These are phyloP conservation scores for Paraglomus brasilianum DNA, from an alignment of 192 early-diverging fungal genomes.

Conservation along the genomic window DNA sequence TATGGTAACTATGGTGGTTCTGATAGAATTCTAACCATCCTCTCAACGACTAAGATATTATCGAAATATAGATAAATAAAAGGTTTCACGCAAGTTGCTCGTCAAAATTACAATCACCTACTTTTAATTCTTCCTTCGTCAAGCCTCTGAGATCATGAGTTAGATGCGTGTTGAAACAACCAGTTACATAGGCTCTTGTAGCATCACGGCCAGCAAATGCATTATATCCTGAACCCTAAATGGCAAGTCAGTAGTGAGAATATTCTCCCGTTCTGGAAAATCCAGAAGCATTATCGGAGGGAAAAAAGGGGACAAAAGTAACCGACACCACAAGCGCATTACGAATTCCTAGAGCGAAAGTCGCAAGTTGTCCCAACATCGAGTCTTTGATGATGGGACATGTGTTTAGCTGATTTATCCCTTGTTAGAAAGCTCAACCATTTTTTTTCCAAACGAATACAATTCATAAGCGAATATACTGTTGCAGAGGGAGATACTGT, in stretches of 20 bases:
- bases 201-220: slow-evolving; percentile 93
- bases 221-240: slow-evolving; percentile 71
- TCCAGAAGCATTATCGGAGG: no score
- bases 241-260: not conserved
- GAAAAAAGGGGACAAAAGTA: no score
- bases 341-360: not conserved
- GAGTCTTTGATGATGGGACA: no score
- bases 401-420: no score
- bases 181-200: slow-evolving; percentile 90
- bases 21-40: slow-evolving; percentile 89
- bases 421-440: no score
- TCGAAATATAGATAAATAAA: slow-evolving; percentile 1
- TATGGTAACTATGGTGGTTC: slow-evolving; percentile 83
- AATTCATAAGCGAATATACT: no score
- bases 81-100: not conserved
- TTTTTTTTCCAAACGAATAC: no score
- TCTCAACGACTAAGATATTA: slow-evolving; percentile 53
- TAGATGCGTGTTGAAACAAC: slow-evolving; percentile 90
- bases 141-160: slow-evolving; percentile 94
- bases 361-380: no score
- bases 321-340: not conserved
- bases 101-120: slow-evolving; percentile 34
- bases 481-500: no score
- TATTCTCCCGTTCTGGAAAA: no score
- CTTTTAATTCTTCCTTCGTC: slow-evolving; percentile 67